Evolutionary conservation across 305 asterid species (phyloP).

Genomic region (Fraxinus greggii): DNA sequence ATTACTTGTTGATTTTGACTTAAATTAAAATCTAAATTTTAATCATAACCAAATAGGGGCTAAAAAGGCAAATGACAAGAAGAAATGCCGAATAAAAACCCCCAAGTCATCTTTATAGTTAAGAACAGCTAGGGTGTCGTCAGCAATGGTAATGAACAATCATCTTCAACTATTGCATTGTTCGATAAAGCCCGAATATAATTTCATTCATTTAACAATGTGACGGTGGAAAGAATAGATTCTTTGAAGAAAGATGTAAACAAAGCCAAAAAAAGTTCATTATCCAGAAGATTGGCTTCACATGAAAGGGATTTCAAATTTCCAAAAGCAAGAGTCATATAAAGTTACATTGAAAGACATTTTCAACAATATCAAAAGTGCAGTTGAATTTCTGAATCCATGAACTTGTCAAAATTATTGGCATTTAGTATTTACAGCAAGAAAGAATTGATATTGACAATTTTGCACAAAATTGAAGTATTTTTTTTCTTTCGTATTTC

Average conservation of each 20-base stretch:
- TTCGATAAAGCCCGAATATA: background rate
- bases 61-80: background rate
- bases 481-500: slow-evolving; percentile 21
- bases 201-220: background rate
- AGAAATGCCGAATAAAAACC: background rate
- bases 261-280: background rate
- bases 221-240: background rate
- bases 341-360: background rate
- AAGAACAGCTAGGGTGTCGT: background rate
- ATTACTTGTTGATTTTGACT: too few species aligned
- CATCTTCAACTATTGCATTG: background rate
- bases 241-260: background rate
- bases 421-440: slow-evolving; percentile 37
- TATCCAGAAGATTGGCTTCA: background rate
- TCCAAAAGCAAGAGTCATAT: background rate
- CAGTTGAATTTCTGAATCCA: slow-evolving; percentile 3
- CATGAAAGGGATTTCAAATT: background rate
- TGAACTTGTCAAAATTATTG: slow-evolving; percentile 28
- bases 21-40: too few species aligned
- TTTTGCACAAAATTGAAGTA: slow-evolving; percentile 20
- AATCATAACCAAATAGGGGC: too few species aligned
- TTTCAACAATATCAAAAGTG: background rate
- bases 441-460: slow-evolving; percentile 29
- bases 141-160: background rate
- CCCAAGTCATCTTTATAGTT: background rate